A percentile compares a stretch with the other conserved stretches of the same genome.
These are phyloP conservation scores for Hansenula sp. DNA, from an alignment of 1,139 yeast species.

Conservation along the genomic window DNA sequence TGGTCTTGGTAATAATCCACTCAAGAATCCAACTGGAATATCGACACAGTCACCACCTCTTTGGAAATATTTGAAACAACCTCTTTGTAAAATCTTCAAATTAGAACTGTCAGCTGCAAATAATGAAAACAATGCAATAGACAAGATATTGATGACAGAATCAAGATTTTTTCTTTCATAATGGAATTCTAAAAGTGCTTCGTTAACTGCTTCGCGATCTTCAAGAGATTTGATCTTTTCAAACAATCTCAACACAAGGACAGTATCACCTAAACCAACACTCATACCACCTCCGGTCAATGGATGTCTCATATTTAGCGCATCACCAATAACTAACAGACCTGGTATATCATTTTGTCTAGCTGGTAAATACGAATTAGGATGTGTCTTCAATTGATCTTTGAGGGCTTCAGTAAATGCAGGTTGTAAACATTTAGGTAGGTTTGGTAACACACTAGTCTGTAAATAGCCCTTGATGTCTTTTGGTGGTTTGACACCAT, in stretches of 20 bases:
- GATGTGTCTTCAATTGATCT: constrained; percentile 75
- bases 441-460: constrained; percentile 55
- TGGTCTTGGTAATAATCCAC: constrained; percentile 80
- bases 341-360: constrained; percentile 64
- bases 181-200: constrained; percentile 63
- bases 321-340: constrained; percentile 84
- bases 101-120: constrained; percentile 81
- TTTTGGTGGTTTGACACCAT: constrained; percentile 70
- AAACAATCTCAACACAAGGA: constrained; percentile 54
- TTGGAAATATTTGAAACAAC: constrained; percentile 83
- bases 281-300: constrained; percentile 99
- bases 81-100: constrained; percentile 68
- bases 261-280: constrained; percentile 89
- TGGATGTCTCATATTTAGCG: constrained; percentile 97
- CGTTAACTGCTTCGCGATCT: constrained; percentile 51
- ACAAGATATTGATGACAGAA: constrained; percentile 82
- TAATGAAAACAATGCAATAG: constrained; percentile 83
- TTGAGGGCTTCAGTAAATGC: constrained; percentile 57
- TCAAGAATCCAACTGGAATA: constrained; percentile 79
- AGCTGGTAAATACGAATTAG: constrained; percentile 88
- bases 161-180: constrained; percentile 72
- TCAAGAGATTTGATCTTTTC: constrained; percentile 54
- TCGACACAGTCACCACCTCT: constrained; percentile 77
- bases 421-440: constrained; percentile 64
- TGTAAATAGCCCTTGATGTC: constrained; percentile 60